These are phyloP conservation scores for Lactarius vividus DNA, from an alignment of 768 basidiomycete species.

Conservation along the genomic window DNA sequence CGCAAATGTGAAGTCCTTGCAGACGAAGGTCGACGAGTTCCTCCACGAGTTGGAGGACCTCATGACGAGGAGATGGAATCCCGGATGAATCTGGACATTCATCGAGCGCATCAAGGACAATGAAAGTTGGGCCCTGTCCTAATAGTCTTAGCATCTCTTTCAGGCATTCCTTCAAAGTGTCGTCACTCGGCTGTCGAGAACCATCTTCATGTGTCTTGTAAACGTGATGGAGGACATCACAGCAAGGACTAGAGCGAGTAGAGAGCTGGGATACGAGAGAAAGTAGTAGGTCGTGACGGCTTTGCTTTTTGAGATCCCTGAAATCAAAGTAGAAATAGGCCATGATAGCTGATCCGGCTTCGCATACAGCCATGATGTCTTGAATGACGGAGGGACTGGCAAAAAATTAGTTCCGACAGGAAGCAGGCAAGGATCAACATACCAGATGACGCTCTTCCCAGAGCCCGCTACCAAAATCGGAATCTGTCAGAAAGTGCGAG, in stretches of 20 bases:
- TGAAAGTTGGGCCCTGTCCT: neutral
- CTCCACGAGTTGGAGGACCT: neutral
- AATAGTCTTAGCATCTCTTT: neutral
- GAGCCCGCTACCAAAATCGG: neutral
- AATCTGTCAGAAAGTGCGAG: neutral
- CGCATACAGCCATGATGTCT: neutral
- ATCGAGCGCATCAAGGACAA: neutral
- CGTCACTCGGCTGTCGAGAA: neutral
- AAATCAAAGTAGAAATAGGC: neutral
- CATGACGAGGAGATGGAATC: neutral
- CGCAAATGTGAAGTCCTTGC: neutral
- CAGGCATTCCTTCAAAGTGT: neutral
- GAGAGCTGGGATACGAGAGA: neutral
- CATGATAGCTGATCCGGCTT: neutral
- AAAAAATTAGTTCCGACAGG: neutral
- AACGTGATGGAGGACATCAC: neutral
- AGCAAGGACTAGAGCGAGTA: neutral
- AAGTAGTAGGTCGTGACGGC: neutral
- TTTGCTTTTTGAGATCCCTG: neutral
- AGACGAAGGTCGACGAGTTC: neutral
- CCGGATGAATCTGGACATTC: neutral
- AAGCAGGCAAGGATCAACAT: neutral
- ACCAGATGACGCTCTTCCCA: neutral
- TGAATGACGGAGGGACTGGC: neutral
- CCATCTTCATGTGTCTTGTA: neutral